These are phyloP conservation scores for Xerocomellus chrysenteron DNA, from an alignment of 768 basidiomycete species.

Conservation along the genomic window DNA sequence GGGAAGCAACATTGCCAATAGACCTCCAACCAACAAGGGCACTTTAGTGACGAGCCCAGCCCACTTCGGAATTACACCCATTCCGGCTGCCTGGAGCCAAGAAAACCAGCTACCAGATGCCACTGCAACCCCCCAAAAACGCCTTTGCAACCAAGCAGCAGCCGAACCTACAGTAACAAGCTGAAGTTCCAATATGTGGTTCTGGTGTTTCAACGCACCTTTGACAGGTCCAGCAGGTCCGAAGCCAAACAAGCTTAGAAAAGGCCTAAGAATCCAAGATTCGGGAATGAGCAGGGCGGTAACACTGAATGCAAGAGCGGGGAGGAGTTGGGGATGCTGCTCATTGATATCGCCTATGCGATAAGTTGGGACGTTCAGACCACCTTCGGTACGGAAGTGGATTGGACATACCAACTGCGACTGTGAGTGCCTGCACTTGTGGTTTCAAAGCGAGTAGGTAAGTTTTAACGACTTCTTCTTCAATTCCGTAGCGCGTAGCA, in stretches of 20 bases:
- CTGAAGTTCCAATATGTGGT: background rate
- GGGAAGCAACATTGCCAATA: background rate
- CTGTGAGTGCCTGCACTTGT: constrained; percentile 4
- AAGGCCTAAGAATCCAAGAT: constrained; percentile 14
- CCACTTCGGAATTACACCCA: constrained; percentile 10
- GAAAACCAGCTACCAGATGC: constrained; percentile 11
- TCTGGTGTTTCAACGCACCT: background rate
- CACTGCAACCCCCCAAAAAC: constrained; percentile 5
- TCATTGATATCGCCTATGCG: constrained; percentile 16
- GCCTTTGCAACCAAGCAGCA: constrained; percentile 12
- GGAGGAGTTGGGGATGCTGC: constrained; percentile 8
- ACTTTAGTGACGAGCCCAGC: background rate
- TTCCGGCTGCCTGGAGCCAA: constrained; percentile 14
- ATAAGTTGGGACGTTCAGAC: background rate
- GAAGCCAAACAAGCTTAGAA: constrained; percentile 14
- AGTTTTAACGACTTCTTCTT: background rate
- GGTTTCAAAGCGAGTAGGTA: constrained; percentile 9
- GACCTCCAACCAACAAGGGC: background rate
- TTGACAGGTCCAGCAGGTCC: constrained; percentile 15
- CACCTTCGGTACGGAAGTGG: background rate
- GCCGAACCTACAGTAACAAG: constrained; percentile 4
- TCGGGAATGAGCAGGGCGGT: constrained; percentile 9
- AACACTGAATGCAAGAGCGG: constrained; percentile 1
- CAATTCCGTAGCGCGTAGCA: background rate
- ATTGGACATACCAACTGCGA: constrained; percentile 7